These are phyloP conservation scores for Talaromyces rugulosus DNA, from an alignment of 2,329 filamentous ascomycete genomes.

Conservation along the genomic window DNA sequence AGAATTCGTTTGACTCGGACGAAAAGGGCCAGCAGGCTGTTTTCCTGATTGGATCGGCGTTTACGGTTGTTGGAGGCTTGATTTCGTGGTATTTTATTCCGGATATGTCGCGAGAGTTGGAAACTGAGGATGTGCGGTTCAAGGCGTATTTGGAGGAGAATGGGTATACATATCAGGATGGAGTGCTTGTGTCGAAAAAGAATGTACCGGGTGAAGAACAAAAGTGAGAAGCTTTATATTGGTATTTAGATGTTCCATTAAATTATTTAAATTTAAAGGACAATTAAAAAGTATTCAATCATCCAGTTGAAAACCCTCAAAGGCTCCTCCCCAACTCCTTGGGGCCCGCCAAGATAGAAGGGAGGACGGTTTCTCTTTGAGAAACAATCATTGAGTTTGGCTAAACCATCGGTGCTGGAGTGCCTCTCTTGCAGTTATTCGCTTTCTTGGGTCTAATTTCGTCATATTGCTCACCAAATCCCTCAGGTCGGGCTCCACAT, in stretches of 20 bases:
- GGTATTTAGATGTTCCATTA: neutral
- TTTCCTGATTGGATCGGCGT: conserved; percentile 50
- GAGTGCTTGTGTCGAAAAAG: neutral
- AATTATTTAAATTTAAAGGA: no score
- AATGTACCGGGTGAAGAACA: neutral
- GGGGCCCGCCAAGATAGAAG: no score
- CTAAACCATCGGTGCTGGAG: conserved; percentile 28
- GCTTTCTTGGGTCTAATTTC: conserved; percentile 23
- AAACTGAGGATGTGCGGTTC: conserved; percentile 43
- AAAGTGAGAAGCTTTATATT: neutral
- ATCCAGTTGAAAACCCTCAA: no score
- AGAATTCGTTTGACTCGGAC: conserved; percentile 34
- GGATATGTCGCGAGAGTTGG: conserved; percentile 38
- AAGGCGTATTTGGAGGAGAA: conserved; percentile 42
- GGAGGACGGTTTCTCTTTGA: no score
- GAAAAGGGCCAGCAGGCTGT: conserved; percentile 46
- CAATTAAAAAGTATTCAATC: no score
- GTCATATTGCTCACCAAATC: conserved; percentile 24
- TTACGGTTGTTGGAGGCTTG: conserved; percentile 45
- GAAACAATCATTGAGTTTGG: neutral
- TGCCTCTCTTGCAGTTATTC: conserved; percentile 28
- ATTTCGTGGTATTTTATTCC: conserved; percentile 46
- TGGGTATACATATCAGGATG: conserved; percentile 28
- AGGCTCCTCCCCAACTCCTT: no score
- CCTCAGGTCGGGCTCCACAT: conserved; percentile 29